Evolutionary conservation across 208 protist species (phyloP).

Genomic region (Leishmania mexicana): DNA sequence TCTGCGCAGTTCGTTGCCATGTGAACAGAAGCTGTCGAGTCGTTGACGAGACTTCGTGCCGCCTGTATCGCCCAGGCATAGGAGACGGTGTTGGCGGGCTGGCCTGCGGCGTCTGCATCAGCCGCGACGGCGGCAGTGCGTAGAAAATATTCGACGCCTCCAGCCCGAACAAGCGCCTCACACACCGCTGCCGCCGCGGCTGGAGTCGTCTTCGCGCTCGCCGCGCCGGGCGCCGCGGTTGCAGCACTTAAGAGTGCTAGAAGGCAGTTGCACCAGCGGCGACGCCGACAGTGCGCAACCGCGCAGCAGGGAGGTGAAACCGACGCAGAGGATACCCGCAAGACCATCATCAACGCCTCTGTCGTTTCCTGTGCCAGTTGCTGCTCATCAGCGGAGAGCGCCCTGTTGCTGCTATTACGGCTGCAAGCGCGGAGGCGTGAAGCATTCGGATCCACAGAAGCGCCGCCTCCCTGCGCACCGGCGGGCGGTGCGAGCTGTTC

Average conservation of each 20-base stretch:
- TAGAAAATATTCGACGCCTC: conserved; percentile 19
- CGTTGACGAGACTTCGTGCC: conserved; percentile 4
- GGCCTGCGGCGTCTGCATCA: background rate
- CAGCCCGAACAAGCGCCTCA: conserved; percentile 26
- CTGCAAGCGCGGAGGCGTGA: background rate
- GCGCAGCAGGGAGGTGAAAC: background rate
- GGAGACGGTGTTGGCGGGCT: background rate
- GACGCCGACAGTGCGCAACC: background rate
- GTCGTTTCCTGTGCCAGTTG: conserved; percentile 22
- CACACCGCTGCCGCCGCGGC: conserved; percentile 14
- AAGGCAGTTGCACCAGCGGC: conserved; percentile 24
- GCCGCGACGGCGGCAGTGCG: conserved; percentile 6
- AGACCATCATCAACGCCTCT: conserved; percentile 17
- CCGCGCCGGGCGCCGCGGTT: background rate
- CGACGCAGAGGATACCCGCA: conserved; percentile 1
- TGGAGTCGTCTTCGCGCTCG: background rate
- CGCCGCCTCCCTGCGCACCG: background rate
- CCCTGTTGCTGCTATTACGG: background rate
- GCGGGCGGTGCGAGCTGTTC: background rate
- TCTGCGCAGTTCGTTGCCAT: conserved; percentile 19
- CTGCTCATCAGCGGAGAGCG: conserved; percentile 5
- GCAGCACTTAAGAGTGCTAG: conserved; percentile 13
- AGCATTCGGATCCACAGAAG: background rate
- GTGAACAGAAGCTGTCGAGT: conserved; percentile 22
- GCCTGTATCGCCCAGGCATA: conserved; percentile 23